Evolutionary conservation across 2,329 filamentous ascomycete genomes (phyloP), one percentile per base, ranked within the genome.

Genomic region (Rhinocladiella similis): DNA sequence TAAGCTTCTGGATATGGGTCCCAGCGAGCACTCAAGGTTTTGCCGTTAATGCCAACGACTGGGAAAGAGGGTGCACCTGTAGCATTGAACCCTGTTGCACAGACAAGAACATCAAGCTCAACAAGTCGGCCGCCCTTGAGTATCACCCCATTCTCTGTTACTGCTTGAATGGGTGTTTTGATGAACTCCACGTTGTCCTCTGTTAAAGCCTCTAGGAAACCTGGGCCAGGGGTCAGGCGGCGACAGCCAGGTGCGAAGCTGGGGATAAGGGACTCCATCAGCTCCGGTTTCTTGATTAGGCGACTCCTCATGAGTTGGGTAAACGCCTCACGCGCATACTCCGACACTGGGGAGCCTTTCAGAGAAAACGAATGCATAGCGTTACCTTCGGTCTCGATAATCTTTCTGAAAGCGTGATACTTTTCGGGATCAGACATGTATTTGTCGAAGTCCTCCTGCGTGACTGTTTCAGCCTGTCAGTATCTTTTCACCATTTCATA

Each of bases 201-300:
- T 4, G 68, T 67, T 2, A 79, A 63, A 1, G 79, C 76, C 63
- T 81, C 76, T 10, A 82, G 73, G 63, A 79, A 82, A 0, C 79
- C 78, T n/a, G 76, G 75, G 0, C 79, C 79, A 1, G 80, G 80
- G 0, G 79, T 80, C 16, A 79, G 61, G 1, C 79, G 70, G n/a
- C 77, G 69, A 54, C 78, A 81, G 1, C 77, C 78, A 5, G 66
- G 56, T n/a, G 55, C 46, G 47, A 60, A 68, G 12, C 61, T 57
- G 1, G 67, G 67, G 20, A 62, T 60, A 29, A 63, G 39, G 22
- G 69, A 71, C 49, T 73, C 66, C 66, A 75, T 75, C 27, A 78
- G 66, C 58, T 74, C 66, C 2, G 55, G 51, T 51, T 77, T 71
- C 59, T 76, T 66, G 33, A n/a, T 42, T 42, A 16, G 39, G 39